Conservation (phyloP, 2,329 filamentous ascomycete species). For the Talaromyces sp. region DNA sequence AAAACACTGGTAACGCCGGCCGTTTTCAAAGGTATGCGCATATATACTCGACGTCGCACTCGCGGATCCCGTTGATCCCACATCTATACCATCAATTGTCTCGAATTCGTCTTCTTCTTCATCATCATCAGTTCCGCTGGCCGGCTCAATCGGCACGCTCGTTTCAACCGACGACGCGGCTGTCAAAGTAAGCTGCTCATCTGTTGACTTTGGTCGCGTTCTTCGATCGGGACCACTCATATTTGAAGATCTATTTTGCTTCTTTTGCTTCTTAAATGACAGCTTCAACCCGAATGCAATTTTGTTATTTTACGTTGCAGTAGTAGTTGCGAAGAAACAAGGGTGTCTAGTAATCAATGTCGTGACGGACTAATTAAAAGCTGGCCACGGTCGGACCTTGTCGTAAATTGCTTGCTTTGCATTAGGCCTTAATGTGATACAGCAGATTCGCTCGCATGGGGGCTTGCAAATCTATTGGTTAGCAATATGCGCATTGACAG, state of each 20-base stretch:
- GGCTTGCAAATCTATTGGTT: neutral
- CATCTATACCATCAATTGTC: conserved; percentile 4
- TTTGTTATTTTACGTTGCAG: neutral
- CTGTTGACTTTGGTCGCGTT: neutral
- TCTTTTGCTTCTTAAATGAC: neutral
- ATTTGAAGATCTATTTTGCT: neutral
- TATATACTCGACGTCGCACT: conserved; percentile 13
- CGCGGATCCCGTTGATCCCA: conserved; percentile 5
- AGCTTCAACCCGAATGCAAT: neutral
- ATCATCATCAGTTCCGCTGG: conserved; percentile 3
- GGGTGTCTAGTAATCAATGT: neutral
- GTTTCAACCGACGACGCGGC: neutral
- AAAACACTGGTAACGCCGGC: conserved; percentile 17
- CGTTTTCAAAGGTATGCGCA: conserved; percentile 14
- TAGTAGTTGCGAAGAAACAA: neutral
- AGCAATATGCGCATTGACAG: neutral
- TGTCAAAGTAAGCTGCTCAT: neutral
- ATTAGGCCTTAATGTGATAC: neutral
- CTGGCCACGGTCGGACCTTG: neutral
- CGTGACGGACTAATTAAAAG: neutral
- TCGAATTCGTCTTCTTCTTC: conserved; percentile 16
- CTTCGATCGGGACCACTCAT: neutral
- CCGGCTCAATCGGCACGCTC: conserved; percentile 8
- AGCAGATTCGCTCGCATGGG: neutral
- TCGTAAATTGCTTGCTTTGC: neutral